These are phyloP conservation scores for Prototheca wickerhamii DNA, from an alignment of 163 green algal genomes.

Conservation along the genomic window DNA sequence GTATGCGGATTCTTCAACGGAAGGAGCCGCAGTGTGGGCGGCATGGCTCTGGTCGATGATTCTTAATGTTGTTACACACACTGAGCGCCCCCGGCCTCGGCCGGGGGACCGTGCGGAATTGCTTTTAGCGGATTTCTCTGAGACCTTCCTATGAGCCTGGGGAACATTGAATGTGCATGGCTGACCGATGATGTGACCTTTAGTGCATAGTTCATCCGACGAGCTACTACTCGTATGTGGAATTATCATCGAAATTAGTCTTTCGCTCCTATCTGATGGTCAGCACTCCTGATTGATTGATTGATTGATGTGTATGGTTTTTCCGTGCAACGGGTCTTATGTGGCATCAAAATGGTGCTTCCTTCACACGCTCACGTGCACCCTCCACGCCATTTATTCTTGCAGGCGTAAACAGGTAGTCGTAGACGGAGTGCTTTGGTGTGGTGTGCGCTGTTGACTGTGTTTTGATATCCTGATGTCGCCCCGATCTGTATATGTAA, in stretches of 20 bases:
- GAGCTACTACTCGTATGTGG: constrained; percentile 6
- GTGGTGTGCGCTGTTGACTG: too few relatives aligned
- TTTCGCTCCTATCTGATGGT: constrained; percentile 35
- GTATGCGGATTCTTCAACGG: too few relatives aligned
- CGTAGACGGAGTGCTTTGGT: too few relatives aligned
- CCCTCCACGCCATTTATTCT: too few relatives aligned
- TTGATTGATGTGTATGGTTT: not conserved
- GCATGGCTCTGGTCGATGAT: constrained; percentile 18
- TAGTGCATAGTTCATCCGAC: constrained; percentile 30
- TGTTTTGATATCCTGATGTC: too few relatives aligned
- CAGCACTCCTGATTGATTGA: not conserved
- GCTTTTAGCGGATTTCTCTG: constrained; percentile 34
- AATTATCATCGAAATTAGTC: constrained; percentile 11
- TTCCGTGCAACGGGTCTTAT: not conserved
- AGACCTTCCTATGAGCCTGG: constrained; percentile 7
- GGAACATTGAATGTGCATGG: not conserved
- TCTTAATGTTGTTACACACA: constrained; percentile 33
- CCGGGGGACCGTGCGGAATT: not conserved
- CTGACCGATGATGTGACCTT: constrained; percentile 16
- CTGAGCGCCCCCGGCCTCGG: constrained; percentile 9
- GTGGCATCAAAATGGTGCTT: too few relatives aligned
- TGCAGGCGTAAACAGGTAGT: too few relatives aligned
- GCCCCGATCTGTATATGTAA: too few relatives aligned
- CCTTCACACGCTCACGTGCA: too few relatives aligned
- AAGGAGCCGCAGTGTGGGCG: too few relatives aligned